phyloP scores from a whole-genome alignment of 257 asterid genomes.

The Solanum phureja region DNA sequence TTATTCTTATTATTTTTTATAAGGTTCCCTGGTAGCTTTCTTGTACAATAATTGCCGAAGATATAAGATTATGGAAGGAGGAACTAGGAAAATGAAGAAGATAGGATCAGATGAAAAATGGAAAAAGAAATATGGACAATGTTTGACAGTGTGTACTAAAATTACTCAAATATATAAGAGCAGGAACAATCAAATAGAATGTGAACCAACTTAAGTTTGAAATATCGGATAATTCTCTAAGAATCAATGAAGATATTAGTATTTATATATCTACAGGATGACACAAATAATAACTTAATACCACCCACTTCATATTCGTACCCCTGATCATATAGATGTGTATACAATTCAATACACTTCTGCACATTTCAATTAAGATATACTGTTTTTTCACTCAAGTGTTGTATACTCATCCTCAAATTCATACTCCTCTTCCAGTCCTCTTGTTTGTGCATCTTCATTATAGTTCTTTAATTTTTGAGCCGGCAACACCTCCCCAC shows the following conservation, averaged over 20 bases:
- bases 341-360: not conserved
- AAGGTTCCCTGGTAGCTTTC: not conserved
- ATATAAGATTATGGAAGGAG: not conserved
- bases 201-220: not conserved
- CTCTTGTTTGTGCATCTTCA: not conserved
- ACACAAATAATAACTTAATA: not conserved
- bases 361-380: not conserved
- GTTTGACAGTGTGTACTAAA: not conserved
- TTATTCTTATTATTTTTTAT: not conserved
- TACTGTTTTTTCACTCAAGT: not conserved
- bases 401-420: not conserved
- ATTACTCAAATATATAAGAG: not conserved
- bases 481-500: not conserved
- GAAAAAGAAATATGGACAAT: not conserved
- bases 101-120: not conserved
- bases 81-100: not conserved
- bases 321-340: not conserved
- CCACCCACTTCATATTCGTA: not conserved
- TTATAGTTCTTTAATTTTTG: not conserved
- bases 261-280: not conserved
- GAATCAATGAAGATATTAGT: not conserved
- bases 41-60: not conserved
- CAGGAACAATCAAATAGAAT: not conserved
- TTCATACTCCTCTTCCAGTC: not conserved
- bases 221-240: not conserved